Evolutionary conservation across 2,329 filamentous ascomycete genomes (phyloP).

Genomic region (Aspergillus quadricinctus): DNA sequence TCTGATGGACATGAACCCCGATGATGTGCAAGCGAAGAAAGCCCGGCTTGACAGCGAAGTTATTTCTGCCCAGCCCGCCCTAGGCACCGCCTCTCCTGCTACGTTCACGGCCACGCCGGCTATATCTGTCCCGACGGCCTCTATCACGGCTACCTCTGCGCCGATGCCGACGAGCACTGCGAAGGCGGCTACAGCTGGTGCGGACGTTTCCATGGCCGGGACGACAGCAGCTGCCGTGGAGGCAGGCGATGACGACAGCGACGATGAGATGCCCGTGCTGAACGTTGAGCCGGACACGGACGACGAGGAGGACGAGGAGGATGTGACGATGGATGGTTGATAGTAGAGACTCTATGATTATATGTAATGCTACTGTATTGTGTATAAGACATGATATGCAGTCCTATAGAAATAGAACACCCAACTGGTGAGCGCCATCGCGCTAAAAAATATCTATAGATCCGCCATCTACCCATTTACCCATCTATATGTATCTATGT

Average conservation of each 20-base stretch:
- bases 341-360: background rate
- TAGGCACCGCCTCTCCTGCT: conserved; percentile 10
- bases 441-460: background rate
- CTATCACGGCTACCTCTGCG: conserved; percentile 2
- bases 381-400: background rate
- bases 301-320: conserved; percentile 39
- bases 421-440: background rate
- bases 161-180: conserved; percentile 7
- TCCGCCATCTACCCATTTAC: background rate
- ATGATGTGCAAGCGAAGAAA: conserved; percentile 25
- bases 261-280: conserved; percentile 48
- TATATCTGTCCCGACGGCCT: conserved; percentile 8
- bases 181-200: conserved; percentile 1
- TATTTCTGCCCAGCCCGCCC: conserved; percentile 5
- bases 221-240: conserved; percentile 7
- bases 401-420: background rate
- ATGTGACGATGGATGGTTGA: conserved; percentile 23
- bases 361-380: background rate
- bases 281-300: conserved; percentile 46
- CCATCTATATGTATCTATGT: background rate
- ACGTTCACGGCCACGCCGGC: conserved; percentile 15
- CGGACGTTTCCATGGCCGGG: conserved; percentile 6
- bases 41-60: conserved; percentile 25
- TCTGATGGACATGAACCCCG: conserved; percentile 1
- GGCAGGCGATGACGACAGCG: conserved; percentile 38